phyloP scores from a whole-genome alignment of 441 rosid species.

The Populus hybrid region DNA sequence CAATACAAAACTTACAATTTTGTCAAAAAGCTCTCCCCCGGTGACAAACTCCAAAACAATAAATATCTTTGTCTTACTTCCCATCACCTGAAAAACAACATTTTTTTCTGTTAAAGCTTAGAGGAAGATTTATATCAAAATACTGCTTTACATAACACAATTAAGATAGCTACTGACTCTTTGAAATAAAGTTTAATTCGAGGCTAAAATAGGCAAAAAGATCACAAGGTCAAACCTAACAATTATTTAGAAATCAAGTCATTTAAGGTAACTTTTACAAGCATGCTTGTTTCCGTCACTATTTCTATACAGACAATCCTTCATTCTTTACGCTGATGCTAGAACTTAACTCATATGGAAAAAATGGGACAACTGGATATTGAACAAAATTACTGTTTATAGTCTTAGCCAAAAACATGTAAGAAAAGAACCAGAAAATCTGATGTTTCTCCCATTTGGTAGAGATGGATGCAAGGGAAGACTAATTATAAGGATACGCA shows the following conservation, averaged over 20 bases:
- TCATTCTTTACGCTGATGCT: background rate
- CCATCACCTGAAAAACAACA: constrained; percentile 69
- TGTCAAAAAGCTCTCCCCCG: constrained; percentile 96
- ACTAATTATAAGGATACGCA: background rate
- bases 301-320: background rate
- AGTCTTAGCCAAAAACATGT: background rate
- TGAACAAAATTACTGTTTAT: background rate
- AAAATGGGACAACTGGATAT: background rate
- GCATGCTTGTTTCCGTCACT: background rate
- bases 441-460: background rate
- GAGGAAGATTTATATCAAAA: background rate
- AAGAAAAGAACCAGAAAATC: constrained; percentile 8
- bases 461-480: constrained; percentile 2
- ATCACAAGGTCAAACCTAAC: background rate
- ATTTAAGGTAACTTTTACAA: background rate
- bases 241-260: background rate
- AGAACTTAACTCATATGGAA: background rate
- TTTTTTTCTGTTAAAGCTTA: constrained; percentile 7
- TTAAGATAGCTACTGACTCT: background rate
- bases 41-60: constrained; percentile 83
- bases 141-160: background rate
- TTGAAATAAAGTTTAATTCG: background rate
- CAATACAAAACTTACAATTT: constrained; percentile 59
- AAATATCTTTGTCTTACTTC: constrained; percentile 89
- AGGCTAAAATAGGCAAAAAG: background rate